Conservation (phyloP, 495 filamentous ascomycete species). For the Trichoderma reesei region DNA sequence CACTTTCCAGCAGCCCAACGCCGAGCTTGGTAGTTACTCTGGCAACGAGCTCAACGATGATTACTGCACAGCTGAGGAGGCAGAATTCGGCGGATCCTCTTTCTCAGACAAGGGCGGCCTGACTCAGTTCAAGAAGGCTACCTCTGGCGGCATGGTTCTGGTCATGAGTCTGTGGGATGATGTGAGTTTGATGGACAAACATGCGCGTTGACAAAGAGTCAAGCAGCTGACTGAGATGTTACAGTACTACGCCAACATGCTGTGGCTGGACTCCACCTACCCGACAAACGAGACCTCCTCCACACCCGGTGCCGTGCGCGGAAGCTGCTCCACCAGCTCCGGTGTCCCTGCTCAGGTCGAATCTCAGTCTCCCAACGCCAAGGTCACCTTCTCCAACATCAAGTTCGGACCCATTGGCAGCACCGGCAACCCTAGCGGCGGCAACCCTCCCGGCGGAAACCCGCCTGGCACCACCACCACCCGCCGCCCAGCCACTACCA, state of each 20-base stretch:
- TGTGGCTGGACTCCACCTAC: slow-evolving; percentile 75
- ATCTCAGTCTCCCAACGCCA: slow-evolving; percentile 40
- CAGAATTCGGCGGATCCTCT: neutral
- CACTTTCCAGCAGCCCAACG: slow-evolving; percentile 45
- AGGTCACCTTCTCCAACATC: slow-evolving; percentile 55
- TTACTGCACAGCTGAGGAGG: neutral
- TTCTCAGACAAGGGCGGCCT: slow-evolving; percentile 43
- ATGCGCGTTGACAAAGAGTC: neutral
- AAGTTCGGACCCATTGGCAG: slow-evolving; percentile 58
- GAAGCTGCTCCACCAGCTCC: slow-evolving; percentile 52
- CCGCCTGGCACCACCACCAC: slow-evolving; percentile 9
- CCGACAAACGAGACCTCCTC: slow-evolving; percentile 44
- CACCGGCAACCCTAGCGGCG: slow-evolving; percentile 29
- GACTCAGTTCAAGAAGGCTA: slow-evolving; percentile 43
- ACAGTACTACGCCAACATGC: slow-evolving; percentile 60
- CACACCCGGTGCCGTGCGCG: slow-evolving; percentile 57
- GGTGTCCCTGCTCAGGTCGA: slow-evolving; percentile 54
- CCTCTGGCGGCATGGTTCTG: slow-evolving; percentile 57
- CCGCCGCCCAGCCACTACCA: slow-evolving; percentile 12
- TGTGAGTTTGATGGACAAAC: slow-evolving; percentile 18
- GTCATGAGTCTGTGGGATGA: slow-evolving; percentile 76
- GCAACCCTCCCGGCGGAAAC: neutral
- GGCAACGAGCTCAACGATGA: slow-evolving; percentile 27
- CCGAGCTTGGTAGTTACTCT: slow-evolving; percentile 37
- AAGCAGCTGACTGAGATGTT: slow-evolving; percentile 2